Base-by-base conservation (phyloP, 768 basidiomycete species). In the Daedaleopsis sinensis region DNA sequence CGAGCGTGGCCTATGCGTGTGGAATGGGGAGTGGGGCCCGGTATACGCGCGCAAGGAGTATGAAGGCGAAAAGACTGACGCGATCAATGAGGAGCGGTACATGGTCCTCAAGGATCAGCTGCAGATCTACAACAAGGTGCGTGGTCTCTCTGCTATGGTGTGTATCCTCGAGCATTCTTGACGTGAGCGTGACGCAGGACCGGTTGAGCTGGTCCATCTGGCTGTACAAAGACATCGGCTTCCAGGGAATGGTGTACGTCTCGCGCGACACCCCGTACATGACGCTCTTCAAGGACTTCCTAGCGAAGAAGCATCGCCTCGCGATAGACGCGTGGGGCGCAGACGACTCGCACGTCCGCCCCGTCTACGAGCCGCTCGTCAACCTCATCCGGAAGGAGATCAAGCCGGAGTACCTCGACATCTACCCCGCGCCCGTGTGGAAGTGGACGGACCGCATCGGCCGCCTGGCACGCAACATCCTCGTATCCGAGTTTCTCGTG, bases 181-280 rank as follows among this genome's bases (percentile, higher is more conserved):
- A 32, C 7, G 27, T 32, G 27, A 32, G 27, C 27, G 27, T 32
- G 27, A 32, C 27, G 27, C 27, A 87, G 85, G 86, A 85, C 66
- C 83, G 82, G 27, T 72, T 88, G 57, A 86, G 84, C 70, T 93
- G 90, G 91, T 87, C 88, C 0, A 94, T 93, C 77, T 94, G 93
- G 93, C 75, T 92, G 19, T 94, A 90, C 82, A 94, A 90, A 67
- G 89, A 91, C 67, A 89, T 90, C 66, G 90, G 90, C n/a, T 89
- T 88, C 80, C 89, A 91, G 75, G 91, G 91, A 39, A 91, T 93
- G 90, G 87, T 90, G 32, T 84, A 90, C 73, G 79, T 87, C 67
- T 81, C 82, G n/a, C 79, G 77, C 13, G 82, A 86, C 15, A 86
- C 90, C 4, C 80, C 88, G 3, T 94, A 91, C 76, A 87, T 88